Evolutionary conservation across 1,284 basidiomycete species (phyloP), one percentile per base, ranked within the genome.

Genomic region (Erythrobasidium hasegawianum): DNA sequence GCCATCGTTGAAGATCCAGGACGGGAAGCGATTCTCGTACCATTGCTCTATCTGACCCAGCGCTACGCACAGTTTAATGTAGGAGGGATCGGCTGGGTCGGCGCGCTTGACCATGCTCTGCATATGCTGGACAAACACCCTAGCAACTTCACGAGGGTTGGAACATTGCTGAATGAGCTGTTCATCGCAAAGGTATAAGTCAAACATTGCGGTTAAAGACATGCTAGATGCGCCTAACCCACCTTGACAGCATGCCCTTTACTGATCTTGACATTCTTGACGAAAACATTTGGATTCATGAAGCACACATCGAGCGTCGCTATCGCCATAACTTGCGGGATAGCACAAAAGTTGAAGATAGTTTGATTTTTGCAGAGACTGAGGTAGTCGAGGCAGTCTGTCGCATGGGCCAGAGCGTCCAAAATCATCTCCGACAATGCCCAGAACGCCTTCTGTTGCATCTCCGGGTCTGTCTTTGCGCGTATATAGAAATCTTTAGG

Each of bases 331-430:
- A 87, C 85, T 38, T 89, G 90, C 10, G 95, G 95, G 68, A 97
- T 91, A 2, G 95, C 92, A 73, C 90, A 93, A 79, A 98, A 98
- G 78, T 91, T 91, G 83, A 98, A 98, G 27, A 97, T 85, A 67
- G 83, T 88, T 80, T 97, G 95, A 78, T 90, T 94, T 77, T 85
- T 87, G 72, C 98, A 81, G 55, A 97, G 77, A 26, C 85, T 82
- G 71, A 98, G 82, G 77, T 97, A 98, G 77, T 98, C 95, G 72
- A 98, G 80, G 8, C 89, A 82, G 75, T 93, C 90, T 16, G 85
- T 85, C 11, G 89, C 83, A 74, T 97, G 94, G 47, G 87, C 80
- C 65, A 98, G 81, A 14, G 90, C 90, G 76, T 98, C 91, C 29
- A 95, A 80, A 20, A 94, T 81, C 92, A 97, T 96, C 58, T 85